Base-by-base conservation (phyloP, 1,284 basidiomycete species). In the Stygiomarasmius scandens region DNA sequence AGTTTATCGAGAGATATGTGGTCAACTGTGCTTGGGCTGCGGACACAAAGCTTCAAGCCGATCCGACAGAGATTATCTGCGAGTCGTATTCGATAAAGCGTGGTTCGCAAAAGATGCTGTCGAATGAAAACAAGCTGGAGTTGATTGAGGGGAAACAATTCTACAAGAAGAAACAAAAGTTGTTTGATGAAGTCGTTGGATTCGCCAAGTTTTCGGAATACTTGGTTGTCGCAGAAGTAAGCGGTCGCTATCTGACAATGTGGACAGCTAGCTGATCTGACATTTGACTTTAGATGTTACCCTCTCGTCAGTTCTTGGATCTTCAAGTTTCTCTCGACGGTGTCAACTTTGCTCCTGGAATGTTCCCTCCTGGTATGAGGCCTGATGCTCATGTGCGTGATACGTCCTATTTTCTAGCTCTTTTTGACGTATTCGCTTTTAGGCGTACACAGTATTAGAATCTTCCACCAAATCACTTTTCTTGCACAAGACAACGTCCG, bases 121-220 rank as follows among this genome's bases (percentile, higher is more conserved):
- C 73, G 19, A 71, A 74, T 14, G 78, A 80, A 20, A 94, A 94
- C 67, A 84, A 89, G 3, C 67, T 98, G 49, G 83, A 96, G 71
- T 77, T 98, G 49, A 82, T 97, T 32, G 83, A 85, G 5, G 96
- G 97, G 1, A 73, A 79, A 12, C 81, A 89, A 56, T 97, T 87
- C 75, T 98, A 88, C 72, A 66, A 65, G 47, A 83, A 82, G 61
- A 90, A 86, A 77, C 85, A 79, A 61, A 89, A 83, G 66, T 71
- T 98, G 25, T 98, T 99, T 68, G 84, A 93, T 51, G 80, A 87
- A 44, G 87, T 98, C 54, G 92, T 96, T 62, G 97, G 96, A 2
- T 98, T 96, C 76, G 90, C 96, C 0, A 96, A 95, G 69, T 99
- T 99, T 74, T 93, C 93, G 2, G 93, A 98, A 76, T 99, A 90